Percentiles rank a stretch among this genome's conserved stretches.
phyloP scores from a whole-genome alignment of 257 asterid genomes.

The Fraxinus anomala region DNA sequence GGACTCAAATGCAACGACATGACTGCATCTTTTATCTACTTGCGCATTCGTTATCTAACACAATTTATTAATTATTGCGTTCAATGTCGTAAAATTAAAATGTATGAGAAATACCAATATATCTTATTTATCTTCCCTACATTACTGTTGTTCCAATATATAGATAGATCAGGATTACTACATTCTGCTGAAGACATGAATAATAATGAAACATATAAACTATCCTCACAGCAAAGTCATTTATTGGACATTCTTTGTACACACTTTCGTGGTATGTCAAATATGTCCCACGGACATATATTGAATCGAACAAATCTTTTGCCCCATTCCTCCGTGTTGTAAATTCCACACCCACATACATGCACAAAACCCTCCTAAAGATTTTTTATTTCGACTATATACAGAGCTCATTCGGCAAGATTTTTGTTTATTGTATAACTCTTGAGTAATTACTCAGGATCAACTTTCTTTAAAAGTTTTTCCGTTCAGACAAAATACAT shows the following conservation, averaged over 20 bases:
- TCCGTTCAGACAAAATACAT: too few species aligned
- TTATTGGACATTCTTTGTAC: neutral
- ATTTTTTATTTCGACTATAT: neutral
- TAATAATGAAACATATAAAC: neutral
- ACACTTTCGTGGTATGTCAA: constrained; percentile 15
- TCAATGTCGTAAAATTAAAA: neutral
- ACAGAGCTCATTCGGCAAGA: too few species aligned
- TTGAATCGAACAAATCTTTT: constrained; percentile 12
- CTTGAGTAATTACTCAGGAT: too few species aligned
- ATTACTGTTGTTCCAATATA: neutral
- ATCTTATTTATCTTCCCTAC: neutral
- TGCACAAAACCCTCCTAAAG: neutral
- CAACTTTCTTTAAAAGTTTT: too few species aligned
- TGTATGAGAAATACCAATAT: neutral
- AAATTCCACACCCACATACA: constrained; percentile 21
- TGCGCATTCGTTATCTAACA: too few species aligned
- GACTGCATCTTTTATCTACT: too few species aligned
- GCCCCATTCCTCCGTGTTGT: constrained; percentile 23
- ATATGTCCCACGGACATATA: constrained; percentile 20
- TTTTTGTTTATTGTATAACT: too few species aligned
- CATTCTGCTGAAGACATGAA: neutral
- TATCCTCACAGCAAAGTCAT: neutral
- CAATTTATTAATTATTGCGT: neutral
- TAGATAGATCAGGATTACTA: neutral
- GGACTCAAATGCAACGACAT: too few species aligned